A percentile compares a stretch with the other conserved stretches of the same genome.
phyloP scores from a whole-genome alignment of 805 yeast genomes.

The Wickerhamiella australiensis region DNA sequence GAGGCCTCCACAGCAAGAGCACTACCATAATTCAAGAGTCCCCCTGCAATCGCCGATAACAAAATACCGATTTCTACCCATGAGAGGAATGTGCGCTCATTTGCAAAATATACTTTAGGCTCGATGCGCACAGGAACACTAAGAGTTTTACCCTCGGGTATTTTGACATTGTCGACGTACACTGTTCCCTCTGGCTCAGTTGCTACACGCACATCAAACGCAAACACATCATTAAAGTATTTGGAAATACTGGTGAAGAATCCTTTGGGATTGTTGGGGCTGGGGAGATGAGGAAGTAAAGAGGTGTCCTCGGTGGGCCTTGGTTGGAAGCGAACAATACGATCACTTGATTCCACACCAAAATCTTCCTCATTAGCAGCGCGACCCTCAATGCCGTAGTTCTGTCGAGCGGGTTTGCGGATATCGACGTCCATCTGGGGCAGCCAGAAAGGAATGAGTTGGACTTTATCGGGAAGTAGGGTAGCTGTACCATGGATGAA shows the following conservation, averaged over 20 bases:
- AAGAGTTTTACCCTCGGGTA: constrained; percentile 82
- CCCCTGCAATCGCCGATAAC: constrained; percentile 77
- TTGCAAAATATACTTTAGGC: constrained; percentile 98
- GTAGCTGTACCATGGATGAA: constrained; percentile 95
- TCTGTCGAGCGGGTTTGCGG: constrained; percentile 65
- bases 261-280: background rate
- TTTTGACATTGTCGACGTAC: constrained; percentile 42
- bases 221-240: constrained; percentile 14
- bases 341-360: constrained; percentile 8
- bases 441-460: constrained; percentile 88
- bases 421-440: constrained; percentile 96
- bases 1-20: constrained; percentile 65
- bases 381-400: constrained; percentile 52
- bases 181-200: constrained; percentile 55
- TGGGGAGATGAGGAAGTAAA: constrained; percentile 14
- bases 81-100: constrained; percentile 85
- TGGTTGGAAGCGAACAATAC: constrained; percentile 14
- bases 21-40: constrained; percentile 76
- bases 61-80: constrained; percentile 90
- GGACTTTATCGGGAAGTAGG: constrained; percentile 71
- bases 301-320: constrained; percentile 18
- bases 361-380: constrained; percentile 12
- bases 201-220: constrained; percentile 26
- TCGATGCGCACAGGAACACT: constrained; percentile 93
- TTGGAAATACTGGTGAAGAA: background rate